These are phyloP conservation scores for Incumbomyces delicatus DNA, from an alignment of 2,329 filamentous ascomycete species.

Conservation along the genomic window DNA sequence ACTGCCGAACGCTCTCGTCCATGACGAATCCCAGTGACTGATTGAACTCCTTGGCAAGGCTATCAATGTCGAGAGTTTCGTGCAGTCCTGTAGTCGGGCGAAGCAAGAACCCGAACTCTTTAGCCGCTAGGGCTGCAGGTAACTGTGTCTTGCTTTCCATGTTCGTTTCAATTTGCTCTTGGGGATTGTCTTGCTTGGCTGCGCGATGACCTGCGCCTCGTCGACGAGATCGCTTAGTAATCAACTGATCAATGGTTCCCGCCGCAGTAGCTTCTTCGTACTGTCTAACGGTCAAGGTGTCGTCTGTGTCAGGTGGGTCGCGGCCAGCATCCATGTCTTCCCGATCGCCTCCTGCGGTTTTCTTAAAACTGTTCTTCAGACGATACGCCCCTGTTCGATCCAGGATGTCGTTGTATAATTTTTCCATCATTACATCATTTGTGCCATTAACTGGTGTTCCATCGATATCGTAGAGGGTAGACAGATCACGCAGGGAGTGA, in stretches of 20 bases:
- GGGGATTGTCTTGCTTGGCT: conserved; percentile 47
- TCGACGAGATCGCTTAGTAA: conserved; percentile 34
- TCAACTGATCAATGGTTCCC: conserved; percentile 38
- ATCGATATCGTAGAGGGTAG: conserved; percentile 73
- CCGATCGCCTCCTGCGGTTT: conserved; percentile 71
- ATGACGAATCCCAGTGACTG: conserved; percentile 84
- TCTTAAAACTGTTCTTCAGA: conserved; percentile 59
- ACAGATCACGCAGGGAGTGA: conserved; percentile 67
- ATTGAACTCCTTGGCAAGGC: conserved; percentile 49
- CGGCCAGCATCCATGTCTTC: conserved; percentile 72
- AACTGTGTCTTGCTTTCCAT: conserved; percentile 65
- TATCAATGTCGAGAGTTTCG: conserved; percentile 61
- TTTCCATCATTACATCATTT: conserved; percentile 75
- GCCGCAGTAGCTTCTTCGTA: conserved; percentile 61
- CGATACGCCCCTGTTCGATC: conserved; percentile 88
- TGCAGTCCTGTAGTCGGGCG: conserved; percentile 53
- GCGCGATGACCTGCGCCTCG: conserved; percentile 36
- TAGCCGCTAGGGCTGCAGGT: conserved; percentile 67
- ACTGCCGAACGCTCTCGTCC: conserved; percentile 83
- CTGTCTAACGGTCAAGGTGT: conserved; percentile 60
- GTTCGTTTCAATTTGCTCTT: conserved; percentile 56
- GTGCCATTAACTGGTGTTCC: conserved; percentile 59
- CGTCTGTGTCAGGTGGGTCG: conserved; percentile 64
- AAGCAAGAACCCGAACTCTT: conserved; percentile 72
- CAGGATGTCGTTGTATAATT: conserved; percentile 87